A percentile compares a stretch with the other conserved stretches of the same genome.
These are phyloP conservation scores for Alternaria longipes DNA, from an alignment of 2,329 filamentous ascomycete species.

Conservation along the genomic window DNA sequence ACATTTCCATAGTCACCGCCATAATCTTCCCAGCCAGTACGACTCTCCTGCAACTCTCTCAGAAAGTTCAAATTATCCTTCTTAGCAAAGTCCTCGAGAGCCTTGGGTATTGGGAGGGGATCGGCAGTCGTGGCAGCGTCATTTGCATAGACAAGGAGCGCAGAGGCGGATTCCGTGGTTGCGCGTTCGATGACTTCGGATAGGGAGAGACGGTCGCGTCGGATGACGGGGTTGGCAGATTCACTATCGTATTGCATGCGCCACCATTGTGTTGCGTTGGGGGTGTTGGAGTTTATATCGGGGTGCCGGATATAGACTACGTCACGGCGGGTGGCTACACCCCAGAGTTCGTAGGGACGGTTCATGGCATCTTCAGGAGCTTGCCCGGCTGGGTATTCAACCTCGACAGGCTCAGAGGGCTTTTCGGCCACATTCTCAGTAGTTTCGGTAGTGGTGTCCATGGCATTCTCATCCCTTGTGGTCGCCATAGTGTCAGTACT, in stretches of 20 bases:
- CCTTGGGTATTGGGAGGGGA: slow-evolving; percentile 32
- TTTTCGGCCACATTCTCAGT: slow-evolving; percentile 39
- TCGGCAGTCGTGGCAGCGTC: slow-evolving; percentile 46
- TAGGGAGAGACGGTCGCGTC: slow-evolving; percentile 55
- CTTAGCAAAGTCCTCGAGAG: slow-evolving; percentile 57
- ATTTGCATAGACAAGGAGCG: slow-evolving; percentile 68
- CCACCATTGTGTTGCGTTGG: slow-evolving; percentile 47
- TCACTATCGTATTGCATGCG: slow-evolving; percentile 45
- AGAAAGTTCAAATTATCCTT: slow-evolving; percentile 56
- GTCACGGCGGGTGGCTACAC: slow-evolving; percentile 66
- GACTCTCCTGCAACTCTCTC: slow-evolving; percentile 38
- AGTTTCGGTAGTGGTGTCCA: background rate
- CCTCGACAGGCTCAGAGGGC: background rate
- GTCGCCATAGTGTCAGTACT: slow-evolving; percentile 16
- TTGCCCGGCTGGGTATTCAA: slow-evolving; percentile 30
- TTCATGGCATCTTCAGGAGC: slow-evolving; percentile 34
- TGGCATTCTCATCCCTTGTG: background rate
- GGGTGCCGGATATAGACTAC: slow-evolving; percentile 65
- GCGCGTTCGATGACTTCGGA: slow-evolving; percentile 65
- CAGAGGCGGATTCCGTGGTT: slow-evolving; percentile 61
- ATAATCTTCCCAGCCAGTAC: slow-evolving; percentile 25
- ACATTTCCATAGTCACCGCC: slow-evolving; percentile 14
- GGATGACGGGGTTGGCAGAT: slow-evolving; percentile 34
- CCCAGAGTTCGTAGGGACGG: slow-evolving; percentile 64
- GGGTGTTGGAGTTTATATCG: slow-evolving; percentile 29